Evolutionary conservation across 2,329 filamentous ascomycete species (phyloP), one percentile per base, ranked within the genome.

Genomic region (Cladosporium sp.): DNA sequence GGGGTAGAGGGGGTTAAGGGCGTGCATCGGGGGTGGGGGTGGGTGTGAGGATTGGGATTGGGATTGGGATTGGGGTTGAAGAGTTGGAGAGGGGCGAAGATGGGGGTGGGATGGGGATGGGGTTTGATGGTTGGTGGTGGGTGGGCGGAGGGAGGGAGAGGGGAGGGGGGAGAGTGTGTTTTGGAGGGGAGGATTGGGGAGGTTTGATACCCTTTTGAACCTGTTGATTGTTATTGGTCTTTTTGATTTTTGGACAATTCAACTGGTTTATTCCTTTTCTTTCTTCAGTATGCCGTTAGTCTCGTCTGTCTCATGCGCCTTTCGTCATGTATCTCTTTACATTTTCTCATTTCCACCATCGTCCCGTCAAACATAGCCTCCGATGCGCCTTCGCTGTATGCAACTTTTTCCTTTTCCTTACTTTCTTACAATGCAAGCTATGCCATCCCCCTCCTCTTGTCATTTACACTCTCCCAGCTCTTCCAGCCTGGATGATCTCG

Each of bases 401-500:
- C 32, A n/a, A 8, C 13, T n/a, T 36, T 17, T 36, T 7, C 13
- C 4, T 36, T 36, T 36, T 43, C 3, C 11, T 29, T 19, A 24
- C 6, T 22, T 8, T 22, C 38, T 11, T 5, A 7, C 15, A 27
- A 42, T 27, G 19, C n/a, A 29, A 13, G 27, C 12, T 11, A 5
- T 34, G n/a, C n/a, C n/a, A n/a, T 32, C 7, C 27, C 8, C 41
- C 19, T 24, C 17, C 6, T 11, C 18, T 32, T 6, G 24, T 24
- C 7, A 17, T 36, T 13, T 41, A 67, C 13, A 61, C 66, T 43
- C 79, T 76, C 29, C 85, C 89, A 44, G 93, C 90, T 57, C 84
- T 79, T 12, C 93, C 93, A 56, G 95, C 78, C 71, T 99, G 93
- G 57, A 97, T 83, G 61, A 96, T 95, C 73, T 95, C 87, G 2